Evolutionary conservation across 495 filamentous ascomycete species (phyloP).

Genomic region (Hypoxylon fragiforme): DNA sequence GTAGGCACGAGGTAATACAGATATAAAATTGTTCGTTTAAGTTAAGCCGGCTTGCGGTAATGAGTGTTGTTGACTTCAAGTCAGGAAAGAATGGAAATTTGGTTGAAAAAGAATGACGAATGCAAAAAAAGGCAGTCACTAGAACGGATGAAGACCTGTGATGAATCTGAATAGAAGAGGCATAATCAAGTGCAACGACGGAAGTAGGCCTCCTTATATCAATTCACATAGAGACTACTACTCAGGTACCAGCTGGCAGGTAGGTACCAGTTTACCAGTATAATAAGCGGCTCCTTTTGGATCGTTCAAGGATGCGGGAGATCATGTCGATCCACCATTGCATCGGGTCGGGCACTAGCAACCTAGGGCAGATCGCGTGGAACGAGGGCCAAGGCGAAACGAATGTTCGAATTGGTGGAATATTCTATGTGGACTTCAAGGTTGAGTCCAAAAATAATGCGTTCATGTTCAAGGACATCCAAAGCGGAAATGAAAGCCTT

Average conservation of each 20-base stretch:
- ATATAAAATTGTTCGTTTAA: no score
- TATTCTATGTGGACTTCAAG: background rate
- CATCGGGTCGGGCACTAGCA: background rate
- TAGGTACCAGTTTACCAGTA: background rate
- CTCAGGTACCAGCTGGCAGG: no score
- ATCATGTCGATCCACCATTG: conserved; percentile 16
- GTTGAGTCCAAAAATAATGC: no score
- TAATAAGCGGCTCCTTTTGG: conserved; percentile 1
- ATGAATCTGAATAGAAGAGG: background rate
- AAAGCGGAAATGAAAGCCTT: background rate
- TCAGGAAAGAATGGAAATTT: conserved; percentile 7
- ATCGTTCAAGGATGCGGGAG: background rate
- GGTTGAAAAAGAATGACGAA: no score
- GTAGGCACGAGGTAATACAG: no score
- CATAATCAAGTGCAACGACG: background rate
- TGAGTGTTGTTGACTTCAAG: conserved; percentile 17
- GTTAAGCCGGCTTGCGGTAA: conserved; percentile 17
- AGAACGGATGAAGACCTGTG: background rate
- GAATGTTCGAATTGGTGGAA: background rate
- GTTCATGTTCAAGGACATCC: background rate
- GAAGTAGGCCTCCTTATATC: background rate
- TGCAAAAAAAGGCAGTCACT: background rate
- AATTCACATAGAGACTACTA: no score
- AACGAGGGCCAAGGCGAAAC: background rate
- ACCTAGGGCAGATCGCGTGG: background rate